Evolutionary conservation across 495 filamentous ascomycete genomes (phyloP), one percentile per base, ranked within the genome.

Genomic region (Trypethelium eluteriae): DNA sequence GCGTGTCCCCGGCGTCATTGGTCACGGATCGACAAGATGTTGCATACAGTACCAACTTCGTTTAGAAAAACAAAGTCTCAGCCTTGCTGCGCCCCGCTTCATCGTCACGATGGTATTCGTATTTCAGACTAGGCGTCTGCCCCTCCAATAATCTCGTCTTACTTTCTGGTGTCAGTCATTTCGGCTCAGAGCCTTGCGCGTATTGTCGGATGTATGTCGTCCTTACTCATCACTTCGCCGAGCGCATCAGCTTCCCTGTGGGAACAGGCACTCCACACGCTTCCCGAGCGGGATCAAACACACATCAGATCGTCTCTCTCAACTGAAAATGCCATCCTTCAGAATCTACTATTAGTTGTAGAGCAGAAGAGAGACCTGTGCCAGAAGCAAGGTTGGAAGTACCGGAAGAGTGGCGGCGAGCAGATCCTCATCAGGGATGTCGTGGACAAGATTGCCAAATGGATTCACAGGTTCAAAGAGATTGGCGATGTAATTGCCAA

Each of bases 401-500:
- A 59, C 69, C 67, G 62, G 35, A 65, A 63, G 64, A 62, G 63
- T 63, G 69, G 69, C 57, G 69, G 71, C 69, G 67, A 78, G 35
- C 67, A 70, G 38, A 64, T 81, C 36, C 67, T 74, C 14, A 38
- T 79, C 1, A 64, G 74, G 10, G 75, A 81, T 41, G 39, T 76
- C 2, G 69, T 76, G n/a, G 73, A 76, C 9, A 80, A 77, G 66
- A 70, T 81, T n/a, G 62, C 73, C 10, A 67, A 35, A 7, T 80
- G 77, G 76, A 69, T 80, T n/a, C 63, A 77, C 7, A 79, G 71
- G 47, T 80, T 80, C 67, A 76, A 74, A 62, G 66, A 70, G 14
- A 50, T 80, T 57, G 78, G 78, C 25, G 77, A 81, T 65, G 66
- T 75, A 7, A 72, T 75, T n/a, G 67, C 72, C 25, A 74, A 76